A percentile compares a stretch with the other conserved stretches of the same genome.
Conservation (phyloP, 1,284 basidiomycete genomes). For the Porogramme epimiltina region DNA sequence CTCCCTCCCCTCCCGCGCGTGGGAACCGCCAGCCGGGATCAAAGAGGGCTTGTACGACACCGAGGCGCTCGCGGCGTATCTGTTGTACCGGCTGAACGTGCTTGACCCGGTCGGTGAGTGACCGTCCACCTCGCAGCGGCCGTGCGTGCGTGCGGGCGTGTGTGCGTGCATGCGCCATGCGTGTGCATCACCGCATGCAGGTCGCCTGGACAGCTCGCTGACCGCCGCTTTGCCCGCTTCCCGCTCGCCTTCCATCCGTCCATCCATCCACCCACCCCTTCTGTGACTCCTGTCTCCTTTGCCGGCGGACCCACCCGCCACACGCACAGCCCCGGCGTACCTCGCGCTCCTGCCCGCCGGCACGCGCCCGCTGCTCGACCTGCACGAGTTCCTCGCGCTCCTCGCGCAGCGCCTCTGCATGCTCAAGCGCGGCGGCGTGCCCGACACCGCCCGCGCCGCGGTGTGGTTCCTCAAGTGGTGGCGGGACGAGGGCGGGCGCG, state of each 20-base stretch:
- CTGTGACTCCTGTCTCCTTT: not conserved
- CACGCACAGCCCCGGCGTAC: slow-evolving; percentile 65
- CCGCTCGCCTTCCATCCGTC: slow-evolving; percentile 4
- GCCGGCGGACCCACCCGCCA: not conserved
- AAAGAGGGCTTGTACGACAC: slow-evolving; percentile 91
- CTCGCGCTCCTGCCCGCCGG: slow-evolving; percentile 58
- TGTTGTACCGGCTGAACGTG: slow-evolving; percentile 86
- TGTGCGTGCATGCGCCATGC: too few species aligned
- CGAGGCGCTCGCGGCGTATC: slow-evolving; percentile 84
- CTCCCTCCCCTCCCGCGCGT: slow-evolving; percentile 7
- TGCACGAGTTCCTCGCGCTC: slow-evolving; percentile 65
- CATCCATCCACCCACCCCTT: too few species aligned
- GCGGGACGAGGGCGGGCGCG: slow-evolving; percentile 68
- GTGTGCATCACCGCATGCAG: not conserved
- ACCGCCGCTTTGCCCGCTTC: not conserved
- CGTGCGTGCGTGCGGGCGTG: too few species aligned
- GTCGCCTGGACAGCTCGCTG: slow-evolving; percentile 4
- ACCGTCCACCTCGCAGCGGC: slow-evolving; percentile 6
- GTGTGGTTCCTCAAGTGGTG: slow-evolving; percentile 86
- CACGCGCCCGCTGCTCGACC: slow-evolving; percentile 57
- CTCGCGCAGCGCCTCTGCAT: slow-evolving; percentile 82
- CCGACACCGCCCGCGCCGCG: slow-evolving; percentile 71
- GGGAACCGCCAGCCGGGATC: slow-evolving; percentile 73
- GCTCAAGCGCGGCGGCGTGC: slow-evolving; percentile 73
- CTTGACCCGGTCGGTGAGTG: slow-evolving; percentile 70